These are phyloP conservation scores for Pisolithus albus DNA, from an alignment of 768 basidiomycete genomes.

Conservation along the genomic window DNA sequence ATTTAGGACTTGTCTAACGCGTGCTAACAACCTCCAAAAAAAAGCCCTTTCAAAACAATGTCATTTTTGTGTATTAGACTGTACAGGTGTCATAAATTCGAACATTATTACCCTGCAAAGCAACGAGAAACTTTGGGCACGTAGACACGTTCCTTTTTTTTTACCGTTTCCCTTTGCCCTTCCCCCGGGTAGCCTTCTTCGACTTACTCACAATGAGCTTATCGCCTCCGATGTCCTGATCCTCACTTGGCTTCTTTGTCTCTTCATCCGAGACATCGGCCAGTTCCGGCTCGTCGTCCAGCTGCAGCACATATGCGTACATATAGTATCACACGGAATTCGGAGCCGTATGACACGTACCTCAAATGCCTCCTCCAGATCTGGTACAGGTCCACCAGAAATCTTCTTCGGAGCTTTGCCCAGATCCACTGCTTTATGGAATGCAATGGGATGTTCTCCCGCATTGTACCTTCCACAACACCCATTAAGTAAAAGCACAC, in stretches of 20 bases:
- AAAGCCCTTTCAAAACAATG: too few species aligned
- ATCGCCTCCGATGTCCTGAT: slow-evolving; percentile 48
- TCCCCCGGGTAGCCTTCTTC: slow-evolving; percentile 15
- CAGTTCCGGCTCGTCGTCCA: slow-evolving; percentile 33
- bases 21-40: too few species aligned
- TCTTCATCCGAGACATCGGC: slow-evolving; percentile 46
- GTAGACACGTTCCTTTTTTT: neutral
- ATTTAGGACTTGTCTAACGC: too few species aligned
- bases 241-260: slow-evolving; percentile 23
- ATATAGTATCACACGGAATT: slow-evolving; percentile 1
- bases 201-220: slow-evolving; percentile 50
- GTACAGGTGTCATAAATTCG: too few species aligned
- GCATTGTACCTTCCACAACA: slow-evolving; percentile 72
- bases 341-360: slow-evolving; percentile 33
- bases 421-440: slow-evolving; percentile 81
- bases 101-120: too few species aligned
- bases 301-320: slow-evolving; percentile 18
- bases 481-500: neutral
- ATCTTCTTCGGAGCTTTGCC: slow-evolving; percentile 80
- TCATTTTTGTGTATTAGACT: too few species aligned
- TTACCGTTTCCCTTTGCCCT: slow-evolving; percentile 1
- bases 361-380: slow-evolving; percentile 88
- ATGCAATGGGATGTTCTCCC: slow-evolving; percentile 87
- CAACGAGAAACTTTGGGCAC: too few species aligned
- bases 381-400: slow-evolving; percentile 67